phyloP scores from a whole-genome alignment of 2,329 filamentous ascomycete species.

The Penicillium sp. region DNA sequence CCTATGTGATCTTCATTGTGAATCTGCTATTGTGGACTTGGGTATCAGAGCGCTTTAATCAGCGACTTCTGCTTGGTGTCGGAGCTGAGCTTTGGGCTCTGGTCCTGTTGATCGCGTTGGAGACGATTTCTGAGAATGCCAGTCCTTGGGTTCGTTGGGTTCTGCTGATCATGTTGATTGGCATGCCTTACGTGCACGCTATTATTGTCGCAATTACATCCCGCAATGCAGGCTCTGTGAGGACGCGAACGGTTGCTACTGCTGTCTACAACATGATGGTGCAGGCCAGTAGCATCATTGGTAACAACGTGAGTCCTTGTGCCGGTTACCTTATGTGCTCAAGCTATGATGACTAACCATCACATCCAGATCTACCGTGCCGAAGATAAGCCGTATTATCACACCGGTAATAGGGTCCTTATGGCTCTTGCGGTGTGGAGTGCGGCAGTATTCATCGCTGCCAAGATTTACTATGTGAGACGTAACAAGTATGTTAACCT shows the following conservation, averaged over 20 bases:
- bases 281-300: conserved; percentile 44
- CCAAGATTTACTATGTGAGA: conserved; percentile 43
- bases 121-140: conserved; percentile 49
- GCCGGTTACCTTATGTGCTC: neutral
- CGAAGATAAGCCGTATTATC: conserved; percentile 58
- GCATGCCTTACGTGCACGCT: conserved; percentile 60
- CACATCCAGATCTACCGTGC: conserved; percentile 55
- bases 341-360: neutral
- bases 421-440: conserved; percentile 54
- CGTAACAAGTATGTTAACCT: conserved; percentile 38
- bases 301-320: conserved; percentile 35
- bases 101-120: conserved; percentile 53
- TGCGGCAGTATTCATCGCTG: conserved; percentile 51
- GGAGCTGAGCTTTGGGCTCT: conserved; percentile 56
- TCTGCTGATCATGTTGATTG: conserved; percentile 54
- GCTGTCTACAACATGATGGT: conserved; percentile 51
- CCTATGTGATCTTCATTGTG: conserved; percentile 57
- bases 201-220: conserved; percentile 51
- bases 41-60: conserved; percentile 56
- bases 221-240: conserved; percentile 45
- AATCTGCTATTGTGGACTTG: conserved; percentile 57
- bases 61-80: conserved; percentile 55
- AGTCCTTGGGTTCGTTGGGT: conserved; percentile 55
- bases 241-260: conserved; percentile 46
- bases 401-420: conserved; percentile 58